Percentiles rank a stretch among this genome's conserved stretches.
phyloP scores from a whole-genome alignment of 2,329 filamentous ascomycete species.

The Aureobasidium sp. region DNA sequence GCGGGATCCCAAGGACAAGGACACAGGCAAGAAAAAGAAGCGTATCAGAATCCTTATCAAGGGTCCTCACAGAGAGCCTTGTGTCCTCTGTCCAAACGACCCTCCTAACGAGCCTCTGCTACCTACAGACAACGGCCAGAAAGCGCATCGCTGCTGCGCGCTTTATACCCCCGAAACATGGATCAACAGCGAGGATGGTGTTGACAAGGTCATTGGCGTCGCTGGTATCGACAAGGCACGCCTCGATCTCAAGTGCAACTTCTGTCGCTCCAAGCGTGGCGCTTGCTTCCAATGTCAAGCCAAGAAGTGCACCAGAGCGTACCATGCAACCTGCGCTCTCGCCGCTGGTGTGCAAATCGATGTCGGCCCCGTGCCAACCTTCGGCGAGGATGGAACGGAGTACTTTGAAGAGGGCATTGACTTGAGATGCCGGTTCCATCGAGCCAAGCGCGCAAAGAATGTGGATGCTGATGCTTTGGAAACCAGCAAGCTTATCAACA shows the following conservation, averaged over 20 bases:
- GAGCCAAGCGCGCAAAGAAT: slow-evolving; percentile 76
- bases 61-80: slow-evolving; percentile 67
- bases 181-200: slow-evolving; percentile 59
- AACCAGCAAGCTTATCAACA: slow-evolving; percentile 59
- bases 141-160: slow-evolving; percentile 83
- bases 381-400: slow-evolving; percentile 82
- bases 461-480: slow-evolving; percentile 54
- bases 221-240: slow-evolving; percentile 79
- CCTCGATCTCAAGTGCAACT: slow-evolving; percentile 86
- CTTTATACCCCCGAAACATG: slow-evolving; percentile 88
- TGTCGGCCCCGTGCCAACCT: slow-evolving; percentile 75
- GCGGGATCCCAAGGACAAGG: slow-evolving; percentile 44
- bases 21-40: slow-evolving; percentile 58
- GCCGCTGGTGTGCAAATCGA: slow-evolving; percentile 90
- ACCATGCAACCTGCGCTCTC: slow-evolving; percentile 90
- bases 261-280: slow-evolving; percentile 89
- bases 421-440: slow-evolving; percentile 90
- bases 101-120: slow-evolving; percentile 75
- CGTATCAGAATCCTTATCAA: slow-evolving; percentile 71
- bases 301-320: slow-evolving; percentile 87
- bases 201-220: slow-evolving; percentile 70
- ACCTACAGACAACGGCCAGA: slow-evolving; percentile 77
- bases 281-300: slow-evolving; percentile 95
- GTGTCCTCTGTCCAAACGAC: slow-evolving; percentile 87
- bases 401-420: slow-evolving; percentile 90